phyloP scores from a whole-genome alignment of 2,329 filamentous ascomycete genomes.

The Cadophora luteo-olivacea region DNA sequence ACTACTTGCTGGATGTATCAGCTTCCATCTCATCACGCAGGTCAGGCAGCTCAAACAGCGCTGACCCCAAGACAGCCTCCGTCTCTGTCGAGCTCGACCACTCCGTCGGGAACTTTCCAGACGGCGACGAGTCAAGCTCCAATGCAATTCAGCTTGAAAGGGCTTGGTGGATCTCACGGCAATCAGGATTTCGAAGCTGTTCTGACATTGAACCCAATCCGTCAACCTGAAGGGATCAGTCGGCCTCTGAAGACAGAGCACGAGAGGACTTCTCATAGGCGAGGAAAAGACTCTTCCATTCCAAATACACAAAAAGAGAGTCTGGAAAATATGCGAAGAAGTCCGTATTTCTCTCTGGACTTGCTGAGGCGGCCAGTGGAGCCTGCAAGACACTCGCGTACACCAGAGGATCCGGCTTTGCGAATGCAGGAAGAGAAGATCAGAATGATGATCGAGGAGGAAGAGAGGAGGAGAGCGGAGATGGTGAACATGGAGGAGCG shows the following conservation, averaged over 20 bases:
- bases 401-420: neutral
- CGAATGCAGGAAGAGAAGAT: neutral
- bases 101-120: neutral
- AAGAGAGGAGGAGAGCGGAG: neutral
- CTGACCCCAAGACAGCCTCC: neutral
- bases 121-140: conserved; percentile 18
- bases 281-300: neutral
- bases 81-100: neutral
- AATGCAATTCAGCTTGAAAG: conserved; percentile 17
- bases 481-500: neutral
- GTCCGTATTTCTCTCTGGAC: conserved; percentile 26
- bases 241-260: neutral
- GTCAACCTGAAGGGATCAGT: neutral
- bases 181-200: conserved; percentile 20
- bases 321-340: conserved; percentile 28
- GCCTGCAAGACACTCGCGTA: neutral
- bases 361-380: neutral
- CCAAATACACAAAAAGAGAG: conserved; percentile 3
- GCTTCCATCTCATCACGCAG: conserved; percentile 11
- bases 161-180: neutral
- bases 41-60: neutral
- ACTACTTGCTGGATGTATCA: conserved; percentile 31
- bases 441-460: neutral
- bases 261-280: neutral
- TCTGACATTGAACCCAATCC: conserved; percentile 21